phyloP scores from a whole-genome alignment of 371 early-diverging fungal species.

The Parasitella parasitica region DNA sequence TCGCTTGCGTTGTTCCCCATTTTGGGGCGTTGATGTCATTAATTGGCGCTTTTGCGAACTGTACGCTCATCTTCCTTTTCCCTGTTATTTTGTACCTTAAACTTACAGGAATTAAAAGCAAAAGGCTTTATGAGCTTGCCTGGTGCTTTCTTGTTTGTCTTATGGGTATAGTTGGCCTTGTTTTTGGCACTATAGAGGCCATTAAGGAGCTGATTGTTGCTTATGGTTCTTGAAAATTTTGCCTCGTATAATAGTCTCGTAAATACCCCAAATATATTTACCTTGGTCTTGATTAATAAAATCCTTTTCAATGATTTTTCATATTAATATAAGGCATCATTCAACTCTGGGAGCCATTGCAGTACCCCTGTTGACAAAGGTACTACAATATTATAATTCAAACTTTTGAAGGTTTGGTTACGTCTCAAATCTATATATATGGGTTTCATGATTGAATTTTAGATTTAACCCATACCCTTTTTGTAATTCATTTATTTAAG shows the following conservation, averaged over 20 bases:
- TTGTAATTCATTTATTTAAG: too few relatives aligned
- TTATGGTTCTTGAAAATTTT: background rate
- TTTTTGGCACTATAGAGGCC: constrained; percentile 76
- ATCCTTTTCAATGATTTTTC: too few relatives aligned
- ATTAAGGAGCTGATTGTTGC: constrained; percentile 50
- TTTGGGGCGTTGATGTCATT: constrained; percentile 83
- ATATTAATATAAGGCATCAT: too few relatives aligned
- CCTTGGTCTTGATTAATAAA: background rate
- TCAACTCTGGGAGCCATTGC: too few relatives aligned
- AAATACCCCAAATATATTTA: background rate
- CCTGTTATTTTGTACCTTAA: constrained; percentile 79
- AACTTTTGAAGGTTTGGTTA: too few relatives aligned
- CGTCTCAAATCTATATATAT: too few relatives aligned
- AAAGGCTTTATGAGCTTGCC: constrained; percentile 55
- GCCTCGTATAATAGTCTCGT: background rate
- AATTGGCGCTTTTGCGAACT: constrained; percentile 81
- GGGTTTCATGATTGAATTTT: too few relatives aligned
- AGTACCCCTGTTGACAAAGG: too few relatives aligned
- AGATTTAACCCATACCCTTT: too few relatives aligned
- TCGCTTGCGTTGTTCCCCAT: constrained; percentile 77
- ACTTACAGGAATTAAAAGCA: constrained; percentile 64
- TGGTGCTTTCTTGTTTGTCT: constrained; percentile 59
- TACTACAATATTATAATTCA: too few relatives aligned
- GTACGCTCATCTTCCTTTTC: constrained; percentile 78
- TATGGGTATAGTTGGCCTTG: constrained; percentile 72